These are phyloP conservation scores for Candida vaughaniae DNA, from an alignment of 805 yeast species.

Conservation along the genomic window DNA sequence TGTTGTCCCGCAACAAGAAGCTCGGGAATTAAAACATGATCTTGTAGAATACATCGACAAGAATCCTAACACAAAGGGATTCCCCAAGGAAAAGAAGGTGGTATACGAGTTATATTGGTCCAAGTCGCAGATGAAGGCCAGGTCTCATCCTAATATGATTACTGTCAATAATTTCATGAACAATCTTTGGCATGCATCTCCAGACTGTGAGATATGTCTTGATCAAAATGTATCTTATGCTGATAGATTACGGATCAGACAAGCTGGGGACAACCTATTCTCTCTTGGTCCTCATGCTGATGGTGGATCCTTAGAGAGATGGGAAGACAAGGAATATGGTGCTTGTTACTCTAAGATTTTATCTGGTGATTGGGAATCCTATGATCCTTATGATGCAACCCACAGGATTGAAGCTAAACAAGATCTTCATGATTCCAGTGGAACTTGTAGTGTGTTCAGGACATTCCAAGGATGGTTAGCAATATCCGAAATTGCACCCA, in stretches of 20 bases:
- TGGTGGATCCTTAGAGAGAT: slow-evolving; percentile 41
- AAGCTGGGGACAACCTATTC: slow-evolving; percentile 30
- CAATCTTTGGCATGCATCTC: slow-evolving; percentile 16
- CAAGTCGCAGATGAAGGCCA: slow-evolving; percentile 35
- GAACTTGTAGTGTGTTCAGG: slow-evolving; percentile 35
- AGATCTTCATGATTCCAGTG: slow-evolving; percentile 28
- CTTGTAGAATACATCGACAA: slow-evolving; percentile 16
- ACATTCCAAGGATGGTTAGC: slow-evolving; percentile 48
- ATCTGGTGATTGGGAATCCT: slow-evolving; percentile 42
- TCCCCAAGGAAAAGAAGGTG: slow-evolving; percentile 29
- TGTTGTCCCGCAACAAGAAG: slow-evolving; percentile 15
- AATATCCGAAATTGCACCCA: slow-evolving; percentile 31
- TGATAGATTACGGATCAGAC: slow-evolving; percentile 40
- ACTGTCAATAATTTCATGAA: slow-evolving; percentile 11
- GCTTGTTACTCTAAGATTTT: slow-evolving; percentile 34
- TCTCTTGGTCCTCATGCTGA: slow-evolving; percentile 41
- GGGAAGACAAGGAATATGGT: slow-evolving; percentile 45
- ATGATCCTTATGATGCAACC: slow-evolving; percentile 38
- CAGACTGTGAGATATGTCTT: slow-evolving; percentile 22
- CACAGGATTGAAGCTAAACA: slow-evolving; percentile 31
- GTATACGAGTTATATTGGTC: slow-evolving; percentile 40
- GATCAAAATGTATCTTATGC: slow-evolving; percentile 38
- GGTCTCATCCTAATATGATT: slow-evolving; percentile 35
- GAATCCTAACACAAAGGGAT: slow-evolving; percentile 29
- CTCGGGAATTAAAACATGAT: slow-evolving; percentile 16